These are phyloP conservation scores for Wickerhamomyces bisporus DNA, from an alignment of 805 yeast genomes.

Conservation along the genomic window DNA sequence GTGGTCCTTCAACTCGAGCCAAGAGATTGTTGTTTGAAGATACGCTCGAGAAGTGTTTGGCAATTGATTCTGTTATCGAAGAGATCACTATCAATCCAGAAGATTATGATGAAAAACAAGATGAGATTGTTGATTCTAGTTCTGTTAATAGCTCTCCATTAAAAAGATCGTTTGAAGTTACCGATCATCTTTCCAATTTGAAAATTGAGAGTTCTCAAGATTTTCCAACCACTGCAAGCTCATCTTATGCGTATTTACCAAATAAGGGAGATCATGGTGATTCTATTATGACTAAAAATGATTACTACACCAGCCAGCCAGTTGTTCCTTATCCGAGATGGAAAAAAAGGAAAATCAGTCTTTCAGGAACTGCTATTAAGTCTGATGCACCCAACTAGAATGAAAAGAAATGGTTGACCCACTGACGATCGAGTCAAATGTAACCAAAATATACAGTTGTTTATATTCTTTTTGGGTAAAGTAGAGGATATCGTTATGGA, in stretches of 20 bases:
- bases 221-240: background rate
- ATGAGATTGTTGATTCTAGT: slow-evolving; percentile 1
- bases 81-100: background rate
- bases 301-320: slow-evolving; percentile 14
- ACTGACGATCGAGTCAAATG: too few relatives aligned
- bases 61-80: slow-evolving; percentile 12
- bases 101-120: background rate
- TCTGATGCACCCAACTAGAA: background rate
- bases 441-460: too few relatives aligned
- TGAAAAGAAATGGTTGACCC: too few relatives aligned
- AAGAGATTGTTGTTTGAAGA: slow-evolving; percentile 6
- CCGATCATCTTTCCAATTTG: slow-evolving; percentile 3
- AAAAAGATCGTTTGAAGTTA: background rate
- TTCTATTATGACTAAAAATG: background rate
- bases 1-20: background rate
- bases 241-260: slow-evolving; percentile 4
- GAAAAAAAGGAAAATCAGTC: slow-evolving; percentile 9
- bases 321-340: slow-evolving; percentile 2
- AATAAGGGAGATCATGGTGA: slow-evolving; percentile 1
- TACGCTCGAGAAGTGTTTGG: slow-evolving; percentile 11
- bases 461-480: too few relatives aligned
- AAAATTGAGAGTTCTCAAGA: slow-evolving; percentile 2
- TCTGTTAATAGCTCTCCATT: background rate
- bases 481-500: too few relatives aligned
- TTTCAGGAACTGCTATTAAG: slow-evolving; percentile 1